Evolutionary conservation across 1,284 basidiomycete species (phyloP), one percentile per base, ranked within the genome.

Genomic region (Phenoliferia sp.): DNA sequence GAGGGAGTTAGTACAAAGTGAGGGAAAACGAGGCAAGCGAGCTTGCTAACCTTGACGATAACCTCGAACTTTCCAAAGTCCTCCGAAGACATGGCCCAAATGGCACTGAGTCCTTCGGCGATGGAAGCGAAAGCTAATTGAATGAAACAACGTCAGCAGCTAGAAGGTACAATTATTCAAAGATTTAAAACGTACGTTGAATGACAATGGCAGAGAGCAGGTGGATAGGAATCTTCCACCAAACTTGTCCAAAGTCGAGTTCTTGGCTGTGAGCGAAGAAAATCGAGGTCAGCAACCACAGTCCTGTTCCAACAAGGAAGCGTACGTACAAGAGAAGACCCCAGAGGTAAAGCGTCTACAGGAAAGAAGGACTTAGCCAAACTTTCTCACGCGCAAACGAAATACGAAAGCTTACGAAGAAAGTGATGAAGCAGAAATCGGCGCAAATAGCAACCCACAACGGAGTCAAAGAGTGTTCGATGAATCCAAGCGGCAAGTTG

Each of bases 371-470:
- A 32, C 62, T 44, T 35, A 61, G 64, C 33, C 64, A 69, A n/a
- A n/a, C 33, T 64, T 28, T 59, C 54, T 32, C 63, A 62, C 66
- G 69, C 72, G 69, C 74, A 73, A 26, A 32, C 1, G 35, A 19
- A 44, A 52, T 61, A 65, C 22, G 67, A 68, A 71, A 66, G 39
- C 78, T 64, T 70, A 74, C 76, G 67, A 78, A 78, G 72, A 80
- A 80, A 61, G 78, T 79, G 56, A 78, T 78, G 71, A 80, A 80
- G 71, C 77, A 79, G 76, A 80, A 80, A 65, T 79, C 76, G 69
- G 77, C 77, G 71, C 76, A 77, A 61, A 78, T 72, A 63, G 79
- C 78, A 59, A 80, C 71, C 79, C 79, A 80, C 55, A 79, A 67
- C 52, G 79, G 79, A 31, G 78, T 79, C 54, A 72, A 61, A 65